Percentiles rank a stretch among this genome's conserved stretches.
Evolutionary conservation across 2,329 filamentous ascomycete genomes (phyloP).

Genomic region (Ascocoryne sarcoides): DNA sequence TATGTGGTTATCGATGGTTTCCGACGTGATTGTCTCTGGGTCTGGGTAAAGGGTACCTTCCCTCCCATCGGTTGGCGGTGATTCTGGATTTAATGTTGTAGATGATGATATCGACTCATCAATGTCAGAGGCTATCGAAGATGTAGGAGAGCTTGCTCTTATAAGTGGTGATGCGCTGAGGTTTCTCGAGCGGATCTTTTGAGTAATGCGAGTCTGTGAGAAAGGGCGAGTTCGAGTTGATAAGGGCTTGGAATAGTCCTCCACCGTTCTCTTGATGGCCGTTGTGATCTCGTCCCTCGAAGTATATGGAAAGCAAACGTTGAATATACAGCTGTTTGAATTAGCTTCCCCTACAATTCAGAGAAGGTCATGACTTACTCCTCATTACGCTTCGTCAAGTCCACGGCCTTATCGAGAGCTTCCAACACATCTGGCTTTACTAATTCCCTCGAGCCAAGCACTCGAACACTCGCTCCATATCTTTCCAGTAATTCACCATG

Average conservation of each 20-base stretch:
- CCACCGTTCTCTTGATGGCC: conserved; percentile 78
- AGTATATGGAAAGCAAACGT: conserved; percentile 97
- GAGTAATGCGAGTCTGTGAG: conserved; percentile 77
- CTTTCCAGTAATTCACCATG: conserved; percentile 89
- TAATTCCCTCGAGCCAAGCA: conserved; percentile 76
- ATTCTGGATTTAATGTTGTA: conserved; percentile 37
- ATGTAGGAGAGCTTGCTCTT: conserved; percentile 39
- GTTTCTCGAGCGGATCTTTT: conserved; percentile 70
- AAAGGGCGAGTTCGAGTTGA: conserved; percentile 62
- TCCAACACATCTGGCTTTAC: conserved; percentile 81
- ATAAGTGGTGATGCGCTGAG: conserved; percentile 27
- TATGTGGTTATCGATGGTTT: conserved; percentile 76
- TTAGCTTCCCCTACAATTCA: conserved; percentile 6
- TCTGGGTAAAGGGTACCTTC: conserved; percentile 47
- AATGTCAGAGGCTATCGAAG: conserved; percentile 32
- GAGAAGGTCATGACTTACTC: conserved; percentile 41
- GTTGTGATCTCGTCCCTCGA: conserved; percentile 91
- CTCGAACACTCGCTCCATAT: conserved; percentile 79
- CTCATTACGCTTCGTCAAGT: conserved; percentile 80
- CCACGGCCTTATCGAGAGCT: conserved; percentile 77
- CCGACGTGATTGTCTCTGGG: conserved; percentile 76
- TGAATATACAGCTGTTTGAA: conserved; percentile 53
- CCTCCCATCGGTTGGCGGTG: conserved; percentile 22
- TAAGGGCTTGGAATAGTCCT: conserved; percentile 71
- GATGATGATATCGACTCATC: conserved; percentile 50